A percentile compares a stretch with the other conserved stretches of the same genome.
phyloP scores from a whole-genome alignment of 2,329 filamentous ascomycete genomes.

The Penicillium aurantiogriseum region DNA sequence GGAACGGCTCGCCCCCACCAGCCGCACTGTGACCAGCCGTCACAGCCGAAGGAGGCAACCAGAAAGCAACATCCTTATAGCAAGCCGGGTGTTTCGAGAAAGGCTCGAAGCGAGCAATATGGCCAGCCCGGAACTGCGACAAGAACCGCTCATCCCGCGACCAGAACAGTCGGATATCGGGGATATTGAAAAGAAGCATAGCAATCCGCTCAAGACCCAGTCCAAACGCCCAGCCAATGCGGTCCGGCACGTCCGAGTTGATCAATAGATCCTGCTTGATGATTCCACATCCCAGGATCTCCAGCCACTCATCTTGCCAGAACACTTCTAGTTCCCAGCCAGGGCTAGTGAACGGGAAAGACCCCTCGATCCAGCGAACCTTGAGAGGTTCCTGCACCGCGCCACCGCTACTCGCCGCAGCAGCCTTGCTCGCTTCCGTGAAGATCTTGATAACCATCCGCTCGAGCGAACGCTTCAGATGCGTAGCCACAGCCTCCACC shows the following conservation, averaged over 20 bases:
- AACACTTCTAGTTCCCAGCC: slow-evolving; percentile 96
- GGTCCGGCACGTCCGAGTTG: slow-evolving; percentile 70
- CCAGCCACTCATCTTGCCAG: slow-evolving; percentile 93
- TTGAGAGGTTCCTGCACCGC: slow-evolving; percentile 69
- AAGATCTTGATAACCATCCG: slow-evolving; percentile 89
- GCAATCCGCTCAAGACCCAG: slow-evolving; percentile 91
- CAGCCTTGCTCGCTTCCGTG: slow-evolving; percentile 68
- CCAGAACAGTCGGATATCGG: slow-evolving; percentile 97
- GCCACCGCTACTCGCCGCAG: slow-evolving; percentile 51
- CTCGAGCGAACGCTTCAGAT: slow-evolving; percentile 87
- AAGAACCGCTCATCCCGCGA: slow-evolving; percentile 80
- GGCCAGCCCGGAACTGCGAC: slow-evolving; percentile 66
- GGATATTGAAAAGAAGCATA: slow-evolving; percentile 95
- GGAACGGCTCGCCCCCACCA: slow-evolving; percentile 56
- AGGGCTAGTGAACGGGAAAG: slow-evolving; percentile 94
- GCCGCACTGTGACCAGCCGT: slow-evolving; percentile 38
- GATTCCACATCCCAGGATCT: slow-evolving; percentile 90
- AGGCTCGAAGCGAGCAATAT: slow-evolving; percentile 67
- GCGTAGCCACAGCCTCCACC: slow-evolving; percentile 75
- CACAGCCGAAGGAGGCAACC: slow-evolving; percentile 59
- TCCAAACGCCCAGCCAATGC: slow-evolving; percentile 93
- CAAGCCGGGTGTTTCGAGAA: slow-evolving; percentile 91
- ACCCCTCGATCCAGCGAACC: slow-evolving; percentile 93
- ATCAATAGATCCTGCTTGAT: slow-evolving; percentile 78
- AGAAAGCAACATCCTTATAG: slow-evolving; percentile 92